Conservation (phyloP, 257 asterid species). For the Ballota nigra region DNA sequence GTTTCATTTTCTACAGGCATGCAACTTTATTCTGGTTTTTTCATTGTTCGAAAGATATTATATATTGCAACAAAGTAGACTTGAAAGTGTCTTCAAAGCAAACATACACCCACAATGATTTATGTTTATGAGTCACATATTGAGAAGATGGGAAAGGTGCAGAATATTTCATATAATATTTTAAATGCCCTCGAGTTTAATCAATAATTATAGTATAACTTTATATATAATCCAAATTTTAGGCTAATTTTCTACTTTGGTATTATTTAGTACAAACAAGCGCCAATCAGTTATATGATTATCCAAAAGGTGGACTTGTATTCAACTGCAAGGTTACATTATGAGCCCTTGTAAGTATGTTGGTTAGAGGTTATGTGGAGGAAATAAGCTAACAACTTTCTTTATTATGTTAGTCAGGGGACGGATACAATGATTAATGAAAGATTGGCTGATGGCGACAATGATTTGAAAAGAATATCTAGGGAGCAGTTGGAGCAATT, state of each 20-base stretch:
- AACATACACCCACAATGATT: conserved; percentile 92
- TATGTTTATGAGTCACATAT: conserved; percentile 96
- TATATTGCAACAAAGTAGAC: conserved; percentile 15
- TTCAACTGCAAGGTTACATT: conserved; percentile 89
- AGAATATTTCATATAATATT: conserved; percentile 92
- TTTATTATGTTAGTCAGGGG: conserved; percentile 52
- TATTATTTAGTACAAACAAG: conserved; percentile 82
- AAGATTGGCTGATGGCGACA: conserved; percentile 62
- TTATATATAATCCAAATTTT: too few species aligned
- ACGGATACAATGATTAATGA: conserved; percentile 95
- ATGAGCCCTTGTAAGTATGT: conserved; percentile 7
- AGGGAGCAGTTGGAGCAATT: conserved; percentile 92
- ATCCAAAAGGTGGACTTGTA: conserved; percentile 95
- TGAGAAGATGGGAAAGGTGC: conserved; percentile 83
- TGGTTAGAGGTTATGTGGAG: conserved; percentile 13
- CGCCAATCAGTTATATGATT: conserved; percentile 69
- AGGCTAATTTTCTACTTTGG: conserved; percentile 24
- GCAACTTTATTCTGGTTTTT: conserved; percentile 10
- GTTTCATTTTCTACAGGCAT: conserved; percentile 95
- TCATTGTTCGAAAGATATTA: conserved; percentile 16
- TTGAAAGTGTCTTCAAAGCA: conserved; percentile 29
- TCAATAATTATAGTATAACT: conserved; percentile 12
- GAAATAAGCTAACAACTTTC: conserved; percentile 22
- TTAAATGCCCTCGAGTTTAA: conserved; percentile 96
- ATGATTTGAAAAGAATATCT: conserved; percentile 67